Percentiles rank a stretch among this genome's conserved stretches.
Evolutionary conservation across 2,329 filamentous ascomycete species (phyloP).

Genomic region (Alternaria dauci): DNA sequence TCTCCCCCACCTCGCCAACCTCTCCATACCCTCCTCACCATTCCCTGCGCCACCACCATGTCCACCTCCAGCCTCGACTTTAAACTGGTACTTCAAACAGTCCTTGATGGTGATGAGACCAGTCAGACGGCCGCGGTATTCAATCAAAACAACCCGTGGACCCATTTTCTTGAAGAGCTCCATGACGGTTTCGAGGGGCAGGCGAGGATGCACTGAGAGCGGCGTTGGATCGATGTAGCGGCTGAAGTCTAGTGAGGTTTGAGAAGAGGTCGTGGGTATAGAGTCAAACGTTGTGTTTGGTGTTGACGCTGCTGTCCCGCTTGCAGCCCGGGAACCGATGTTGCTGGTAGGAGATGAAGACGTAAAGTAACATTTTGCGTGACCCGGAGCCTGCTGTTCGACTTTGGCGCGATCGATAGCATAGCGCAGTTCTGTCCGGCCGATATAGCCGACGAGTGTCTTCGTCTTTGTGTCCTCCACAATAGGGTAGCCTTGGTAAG

Average conservation of each 20-base stretch:
- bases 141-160: constrained; percentile 88
- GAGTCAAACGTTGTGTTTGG: constrained; percentile 65
- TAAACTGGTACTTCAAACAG: constrained; percentile 96
- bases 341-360: constrained; percentile 42
- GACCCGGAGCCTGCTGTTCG: constrained; percentile 65
- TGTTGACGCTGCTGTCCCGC: constrained; percentile 4
- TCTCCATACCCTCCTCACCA: constrained; percentile 45
- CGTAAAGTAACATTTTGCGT: constrained; percentile 77
- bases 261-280: constrained; percentile 63
- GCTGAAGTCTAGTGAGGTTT: constrained; percentile 76
- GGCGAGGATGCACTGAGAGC: constrained; percentile 86
- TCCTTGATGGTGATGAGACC: constrained; percentile 97
- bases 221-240: constrained; percentile 90
- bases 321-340: constrained; percentile 34
- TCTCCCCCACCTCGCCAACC: constrained; percentile 32
- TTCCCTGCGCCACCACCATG: constrained; percentile 10
- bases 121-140: constrained; percentile 82
- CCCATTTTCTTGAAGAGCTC: constrained; percentile 99
- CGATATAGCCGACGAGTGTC: constrained; percentile 87
- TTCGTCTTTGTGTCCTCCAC: constrained; percentile 77
- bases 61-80: constrained; percentile 72
- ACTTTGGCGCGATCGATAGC: constrained; percentile 82
- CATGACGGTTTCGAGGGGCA: constrained; percentile 96
- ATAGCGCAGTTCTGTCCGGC: constrained; percentile 88
- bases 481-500: constrained; percentile 92